These are phyloP conservation scores for Benincasa hispida DNA, from an alignment of 306 rosid genomes.

Conservation along the genomic window DNA sequence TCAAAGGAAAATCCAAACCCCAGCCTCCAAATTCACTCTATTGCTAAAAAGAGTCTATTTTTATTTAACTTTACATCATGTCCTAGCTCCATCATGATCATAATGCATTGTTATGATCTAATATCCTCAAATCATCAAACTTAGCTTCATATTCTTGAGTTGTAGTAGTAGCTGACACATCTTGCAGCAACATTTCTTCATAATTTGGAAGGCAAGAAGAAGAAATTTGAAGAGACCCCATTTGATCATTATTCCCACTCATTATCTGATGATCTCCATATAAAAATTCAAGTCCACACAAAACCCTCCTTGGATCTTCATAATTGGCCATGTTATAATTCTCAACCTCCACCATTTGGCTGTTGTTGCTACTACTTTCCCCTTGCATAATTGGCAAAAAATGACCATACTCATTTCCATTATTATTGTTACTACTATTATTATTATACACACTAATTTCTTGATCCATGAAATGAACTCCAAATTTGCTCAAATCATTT, in stretches of 20 bases:
- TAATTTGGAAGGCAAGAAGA: slow-evolving; percentile 16
- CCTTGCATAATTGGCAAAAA: not conserved
- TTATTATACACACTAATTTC: not conserved
- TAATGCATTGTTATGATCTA: not conserved
- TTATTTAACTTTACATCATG: not conserved
- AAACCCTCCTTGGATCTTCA: not conserved
- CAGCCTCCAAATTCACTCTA: not conserved
- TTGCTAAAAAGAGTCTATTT: not conserved
- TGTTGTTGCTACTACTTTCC: not conserved
- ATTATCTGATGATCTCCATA: not conserved
- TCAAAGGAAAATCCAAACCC: not conserved
- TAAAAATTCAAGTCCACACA: not conserved
- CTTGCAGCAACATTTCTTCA: slow-evolving; percentile 7
- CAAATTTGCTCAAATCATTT: not conserved
- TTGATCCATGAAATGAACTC: not conserved
- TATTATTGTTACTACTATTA: not conserved
- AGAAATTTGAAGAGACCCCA: slow-evolving; percentile 9
- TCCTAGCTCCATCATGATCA: not conserved
- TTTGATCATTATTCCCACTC: not conserved
- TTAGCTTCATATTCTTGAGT: slow-evolving; percentile 9
- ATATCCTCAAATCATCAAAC: slow-evolving; percentile 20
- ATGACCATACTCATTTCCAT: not conserved
- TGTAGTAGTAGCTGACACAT: not conserved
- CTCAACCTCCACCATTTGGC: slow-evolving; percentile 1
- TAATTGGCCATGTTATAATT: not conserved